Evolutionary conservation across 1,284 basidiomycete genomes (phyloP).

Genomic region (Singerocomus inundabilis): DNA sequence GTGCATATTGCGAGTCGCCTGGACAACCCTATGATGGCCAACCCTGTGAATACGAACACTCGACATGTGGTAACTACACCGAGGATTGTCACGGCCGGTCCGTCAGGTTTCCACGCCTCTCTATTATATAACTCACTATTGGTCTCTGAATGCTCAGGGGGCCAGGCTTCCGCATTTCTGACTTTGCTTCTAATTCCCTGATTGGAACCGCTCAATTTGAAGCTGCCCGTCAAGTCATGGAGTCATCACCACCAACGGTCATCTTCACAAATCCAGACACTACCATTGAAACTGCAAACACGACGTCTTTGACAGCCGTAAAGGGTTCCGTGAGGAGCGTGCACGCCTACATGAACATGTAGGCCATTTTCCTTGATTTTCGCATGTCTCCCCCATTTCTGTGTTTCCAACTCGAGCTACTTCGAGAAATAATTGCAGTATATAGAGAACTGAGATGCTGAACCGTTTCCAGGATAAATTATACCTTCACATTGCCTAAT

Average conservation of each 20-base stretch:
- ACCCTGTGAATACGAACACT: constrained; percentile 62
- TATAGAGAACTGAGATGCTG: neutral
- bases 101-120: constrained; percentile 19
- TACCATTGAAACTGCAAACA: constrained; percentile 28
- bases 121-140: neutral
- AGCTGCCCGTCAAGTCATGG: constrained; percentile 64
- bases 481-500: constrained; percentile 64
- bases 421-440: neutral
- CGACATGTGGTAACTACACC: constrained; percentile 70
- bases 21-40: constrained; percentile 65
- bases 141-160: constrained; percentile 43
- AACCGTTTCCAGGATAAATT: constrained; percentile 48
- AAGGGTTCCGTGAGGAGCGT: constrained; percentile 62
- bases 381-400: neutral
- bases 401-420: neutral
- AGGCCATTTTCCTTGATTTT: constrained; percentile 17
- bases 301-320: constrained; percentile 39
- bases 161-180: constrained; percentile 68
- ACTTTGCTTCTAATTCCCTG: constrained; percentile 69
- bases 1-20: constrained; percentile 75
- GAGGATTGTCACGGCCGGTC: constrained; percentile 71
- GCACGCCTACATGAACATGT: constrained; percentile 71
- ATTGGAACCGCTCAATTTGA: constrained; percentile 68
- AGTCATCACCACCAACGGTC: constrained; percentile 16
- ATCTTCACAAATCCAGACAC: constrained; percentile 23